phyloP scores from a whole-genome alignment of 2,329 filamentous ascomycete genomes.

The Fusarium multiceps region DNA sequence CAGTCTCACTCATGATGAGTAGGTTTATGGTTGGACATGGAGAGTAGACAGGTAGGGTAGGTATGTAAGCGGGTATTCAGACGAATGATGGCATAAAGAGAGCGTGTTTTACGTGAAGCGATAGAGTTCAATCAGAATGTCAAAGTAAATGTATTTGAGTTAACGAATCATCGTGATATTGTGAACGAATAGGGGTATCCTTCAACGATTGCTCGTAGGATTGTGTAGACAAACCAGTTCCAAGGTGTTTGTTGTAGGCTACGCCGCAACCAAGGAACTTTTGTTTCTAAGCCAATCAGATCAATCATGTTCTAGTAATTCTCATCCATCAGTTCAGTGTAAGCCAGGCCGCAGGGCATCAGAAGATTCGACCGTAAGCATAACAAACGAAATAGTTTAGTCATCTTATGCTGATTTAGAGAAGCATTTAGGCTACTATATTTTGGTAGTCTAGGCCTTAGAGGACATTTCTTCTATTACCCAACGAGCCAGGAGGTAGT shows the following conservation, averaged over 20 bases:
- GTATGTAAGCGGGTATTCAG: neutral
- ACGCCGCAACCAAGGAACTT: neutral
- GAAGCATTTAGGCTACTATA: too few species aligned
- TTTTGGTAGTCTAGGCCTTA: too few species aligned
- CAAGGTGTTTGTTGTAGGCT: neutral
- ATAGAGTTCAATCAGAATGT: neutral
- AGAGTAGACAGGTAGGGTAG: neutral
- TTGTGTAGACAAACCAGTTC: neutral
- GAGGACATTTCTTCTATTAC: too few species aligned
- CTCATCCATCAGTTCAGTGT: neutral
- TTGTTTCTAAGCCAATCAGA: constrained; percentile 15
- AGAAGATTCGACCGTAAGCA: too few species aligned
- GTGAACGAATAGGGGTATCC: neutral
- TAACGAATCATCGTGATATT: neutral
- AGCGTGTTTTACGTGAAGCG: neutral
- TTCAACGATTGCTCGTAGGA: neutral
- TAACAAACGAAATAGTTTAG: too few species aligned
- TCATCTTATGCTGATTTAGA: too few species aligned
- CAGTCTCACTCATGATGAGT: constrained; percentile 25
- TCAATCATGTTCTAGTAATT: neutral
- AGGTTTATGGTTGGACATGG: neutral
- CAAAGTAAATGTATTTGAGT: neutral
- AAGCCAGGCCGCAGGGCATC: neutral
- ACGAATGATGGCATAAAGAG: neutral
- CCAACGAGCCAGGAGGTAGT: too few species aligned